A percentile compares a stretch with the other conserved stretches of the same genome.
Conservation (phyloP, 345 rosid species). For the Gossypium australe region DNA sequence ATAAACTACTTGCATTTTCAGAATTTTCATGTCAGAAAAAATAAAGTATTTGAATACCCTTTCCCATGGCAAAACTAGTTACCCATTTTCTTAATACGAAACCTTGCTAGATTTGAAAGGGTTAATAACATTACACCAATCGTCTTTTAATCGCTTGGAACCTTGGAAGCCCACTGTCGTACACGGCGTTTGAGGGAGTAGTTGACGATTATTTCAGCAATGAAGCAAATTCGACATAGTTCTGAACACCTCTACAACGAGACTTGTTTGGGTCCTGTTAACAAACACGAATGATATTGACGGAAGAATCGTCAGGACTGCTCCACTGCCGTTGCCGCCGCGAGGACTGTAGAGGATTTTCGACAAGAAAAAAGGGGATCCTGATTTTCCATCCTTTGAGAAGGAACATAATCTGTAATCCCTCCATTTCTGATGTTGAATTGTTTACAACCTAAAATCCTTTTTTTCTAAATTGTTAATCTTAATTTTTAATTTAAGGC, state of each 20-base stretch:
- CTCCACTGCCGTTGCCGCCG: background rate
- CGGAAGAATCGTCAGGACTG: slow-evolving; percentile 13
- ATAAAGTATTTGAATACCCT: too few species aligned
- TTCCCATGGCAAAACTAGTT: background rate
- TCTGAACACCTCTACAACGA: slow-evolving; percentile 69
- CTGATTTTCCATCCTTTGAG: slow-evolving; percentile 32
- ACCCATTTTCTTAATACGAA: too few species aligned
- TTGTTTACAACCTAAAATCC: background rate
- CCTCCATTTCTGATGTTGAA: slow-evolving; percentile 38
- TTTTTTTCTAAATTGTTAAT: background rate
- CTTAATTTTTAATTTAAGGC: too few species aligned
- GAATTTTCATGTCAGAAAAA: too few species aligned
- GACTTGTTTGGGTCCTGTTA: slow-evolving; percentile 48
- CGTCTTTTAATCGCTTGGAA: slow-evolving; percentile 20
- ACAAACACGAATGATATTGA: slow-evolving; percentile 33
- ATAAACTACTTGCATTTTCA: too few species aligned
- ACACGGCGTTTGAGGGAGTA: slow-evolving; percentile 71
- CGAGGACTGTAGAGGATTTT: slow-evolving; percentile 26
- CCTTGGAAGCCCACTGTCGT: slow-evolving; percentile 58
- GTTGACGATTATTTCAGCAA: slow-evolving; percentile 69
- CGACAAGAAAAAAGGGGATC: slow-evolving; percentile 28
- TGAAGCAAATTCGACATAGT: slow-evolving; percentile 68
- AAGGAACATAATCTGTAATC: slow-evolving; percentile 33
- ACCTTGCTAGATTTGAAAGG: background rate
- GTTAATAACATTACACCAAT: background rate